These are phyloP conservation scores for Penicillium sclerotigenum DNA, from an alignment of 2,329 filamentous ascomycete genomes.

Conservation along the genomic window DNA sequence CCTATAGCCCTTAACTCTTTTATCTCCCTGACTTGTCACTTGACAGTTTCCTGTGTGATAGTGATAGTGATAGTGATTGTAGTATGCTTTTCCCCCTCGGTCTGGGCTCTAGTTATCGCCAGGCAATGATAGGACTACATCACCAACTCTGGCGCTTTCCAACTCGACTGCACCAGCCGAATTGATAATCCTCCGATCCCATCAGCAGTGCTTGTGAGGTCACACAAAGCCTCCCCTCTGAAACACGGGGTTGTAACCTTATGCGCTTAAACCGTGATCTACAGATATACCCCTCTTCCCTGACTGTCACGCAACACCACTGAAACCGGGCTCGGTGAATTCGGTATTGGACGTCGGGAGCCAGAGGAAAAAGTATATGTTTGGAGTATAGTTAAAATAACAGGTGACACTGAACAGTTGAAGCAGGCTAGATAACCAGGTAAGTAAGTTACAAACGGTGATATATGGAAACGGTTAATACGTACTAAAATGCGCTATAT, in stretches of 20 bases:
- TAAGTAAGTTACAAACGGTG: background rate
- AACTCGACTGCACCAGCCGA: slow-evolving; percentile 14
- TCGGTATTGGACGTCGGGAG: slow-evolving; percentile 7
- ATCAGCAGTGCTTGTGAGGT: slow-evolving; percentile 12
- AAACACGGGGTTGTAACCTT: slow-evolving; percentile 18
- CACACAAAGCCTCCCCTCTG: slow-evolving; percentile 10
- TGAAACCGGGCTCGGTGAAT: slow-evolving; percentile 2
- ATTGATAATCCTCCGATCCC: slow-evolving; percentile 23
- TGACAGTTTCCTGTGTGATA: slow-evolving; percentile 14
- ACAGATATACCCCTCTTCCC: slow-evolving; percentile 4
- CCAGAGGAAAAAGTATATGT: background rate
- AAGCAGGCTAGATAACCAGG: background rate
- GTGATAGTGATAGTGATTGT: slow-evolving; percentile 16
- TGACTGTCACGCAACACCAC: slow-evolving; percentile 1
- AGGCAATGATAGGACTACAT: background rate
- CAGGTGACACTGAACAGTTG: background rate
- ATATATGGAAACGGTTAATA: background rate
- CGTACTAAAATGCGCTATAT: background rate
- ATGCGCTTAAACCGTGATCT: slow-evolving; percentile 7
- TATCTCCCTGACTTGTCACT: slow-evolving; percentile 5
- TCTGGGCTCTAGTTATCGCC: background rate
- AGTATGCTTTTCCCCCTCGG: background rate
- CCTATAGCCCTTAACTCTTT: background rate
- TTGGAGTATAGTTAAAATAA: background rate
- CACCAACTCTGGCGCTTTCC: slow-evolving; percentile 10